These are phyloP conservation scores for Starmera stellimalicola DNA, from an alignment of 1,139 yeast species.

Conservation along the genomic window DNA sequence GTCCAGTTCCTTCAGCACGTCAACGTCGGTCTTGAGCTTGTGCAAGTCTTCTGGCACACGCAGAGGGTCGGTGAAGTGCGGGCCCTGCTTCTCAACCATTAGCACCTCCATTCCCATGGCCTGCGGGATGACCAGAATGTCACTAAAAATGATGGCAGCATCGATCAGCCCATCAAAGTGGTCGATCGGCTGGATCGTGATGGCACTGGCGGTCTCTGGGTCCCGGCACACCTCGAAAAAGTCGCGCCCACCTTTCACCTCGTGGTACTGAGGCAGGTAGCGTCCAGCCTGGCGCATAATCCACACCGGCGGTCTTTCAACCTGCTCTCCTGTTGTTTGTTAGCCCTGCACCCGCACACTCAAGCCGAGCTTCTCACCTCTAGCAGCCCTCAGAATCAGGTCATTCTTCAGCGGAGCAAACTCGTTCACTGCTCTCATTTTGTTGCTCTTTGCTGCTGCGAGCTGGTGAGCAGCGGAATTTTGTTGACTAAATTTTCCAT, in stretches of 20 bases:
- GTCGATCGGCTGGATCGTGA: slow-evolving; percentile 91
- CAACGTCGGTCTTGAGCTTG: slow-evolving; percentile 50
- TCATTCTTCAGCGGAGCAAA: slow-evolving; percentile 81
- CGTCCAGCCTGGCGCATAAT: slow-evolving; percentile 62
- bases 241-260: slow-evolving; percentile 78
- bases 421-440: slow-evolving; percentile 7
- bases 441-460: neutral
- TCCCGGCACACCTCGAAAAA: slow-evolving; percentile 91
- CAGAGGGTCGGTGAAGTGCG: slow-evolving; percentile 83
- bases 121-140: slow-evolving; percentile 92
- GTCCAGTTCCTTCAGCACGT: slow-evolving; percentile 66
- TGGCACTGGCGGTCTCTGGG: slow-evolving; percentile 86
- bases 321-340: slow-evolving; percentile 42
- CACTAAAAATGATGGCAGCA: slow-evolving; percentile 95
- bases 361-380: slow-evolving; percentile 25
- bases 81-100: slow-evolving; percentile 94
- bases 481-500: too few species aligned
- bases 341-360: slow-evolving; percentile 7
- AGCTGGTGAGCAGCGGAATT: too few species aligned
- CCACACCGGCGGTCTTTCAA: slow-evolving; percentile 98
- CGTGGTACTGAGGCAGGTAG: slow-evolving; percentile 83
- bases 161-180: slow-evolving; percentile 85
- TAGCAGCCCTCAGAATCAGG: slow-evolving; percentile 82
- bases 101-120: slow-evolving; percentile 96
- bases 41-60: slow-evolving; percentile 62